Conservation (phyloP, 2,329 filamentous ascomycete species). For the Epicoccum nigrum region DNA sequence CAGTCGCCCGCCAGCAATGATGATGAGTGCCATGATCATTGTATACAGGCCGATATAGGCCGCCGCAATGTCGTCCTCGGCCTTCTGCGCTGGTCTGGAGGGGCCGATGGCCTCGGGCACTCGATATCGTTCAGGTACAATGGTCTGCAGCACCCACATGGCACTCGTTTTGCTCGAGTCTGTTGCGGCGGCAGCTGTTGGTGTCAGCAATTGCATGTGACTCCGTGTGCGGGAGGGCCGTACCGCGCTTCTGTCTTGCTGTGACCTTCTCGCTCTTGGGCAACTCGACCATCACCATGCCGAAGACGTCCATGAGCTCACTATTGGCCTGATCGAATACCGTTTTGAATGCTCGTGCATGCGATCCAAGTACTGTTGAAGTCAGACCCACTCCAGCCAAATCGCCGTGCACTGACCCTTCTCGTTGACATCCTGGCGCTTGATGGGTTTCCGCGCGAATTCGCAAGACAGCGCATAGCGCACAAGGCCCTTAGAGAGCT, state of each 20-base stretch:
- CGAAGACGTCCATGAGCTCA: constrained; percentile 74
- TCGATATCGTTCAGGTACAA: constrained; percentile 71
- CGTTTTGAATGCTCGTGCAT: constrained; percentile 72
- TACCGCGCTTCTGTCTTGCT: constrained; percentile 77
- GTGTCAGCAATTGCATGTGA: neutral
- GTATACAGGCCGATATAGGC: constrained; percentile 83
- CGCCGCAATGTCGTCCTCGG: constrained; percentile 67
- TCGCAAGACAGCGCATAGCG: constrained; percentile 67
- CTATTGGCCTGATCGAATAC: constrained; percentile 80
- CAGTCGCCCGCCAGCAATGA: constrained; percentile 72
- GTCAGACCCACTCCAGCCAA: constrained; percentile 7
- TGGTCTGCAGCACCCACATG: constrained; percentile 77
- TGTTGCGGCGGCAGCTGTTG: constrained; percentile 60
- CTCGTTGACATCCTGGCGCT: constrained; percentile 62
- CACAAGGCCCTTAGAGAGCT: constrained; percentile 66
- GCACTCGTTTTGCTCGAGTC: constrained; percentile 62
- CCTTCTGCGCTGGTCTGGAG: constrained; percentile 61
- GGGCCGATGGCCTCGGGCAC: constrained; percentile 69
- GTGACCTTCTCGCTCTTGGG: constrained; percentile 82
- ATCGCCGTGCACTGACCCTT: constrained; percentile 49
- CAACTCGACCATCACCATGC: constrained; percentile 90
- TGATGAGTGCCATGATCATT: constrained; percentile 77
- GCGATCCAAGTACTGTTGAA: constrained; percentile 67
- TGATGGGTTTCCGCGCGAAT: constrained; percentile 63
- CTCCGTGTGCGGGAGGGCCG: constrained; percentile 20